phyloP scores from a whole-genome alignment of 495 filamentous ascomycete genomes.

The Aspergillus bridgeri region DNA sequence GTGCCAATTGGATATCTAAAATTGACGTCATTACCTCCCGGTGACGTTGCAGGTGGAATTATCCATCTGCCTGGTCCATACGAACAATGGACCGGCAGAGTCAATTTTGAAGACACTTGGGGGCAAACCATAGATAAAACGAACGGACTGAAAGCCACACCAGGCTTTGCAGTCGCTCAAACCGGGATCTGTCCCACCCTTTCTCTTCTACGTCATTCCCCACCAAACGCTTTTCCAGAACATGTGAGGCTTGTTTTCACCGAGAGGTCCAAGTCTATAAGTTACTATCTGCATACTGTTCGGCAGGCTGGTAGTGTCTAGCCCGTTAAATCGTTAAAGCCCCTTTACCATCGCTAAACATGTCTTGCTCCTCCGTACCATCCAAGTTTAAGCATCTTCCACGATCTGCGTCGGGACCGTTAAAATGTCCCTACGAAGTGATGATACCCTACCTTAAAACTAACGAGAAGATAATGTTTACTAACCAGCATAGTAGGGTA shows the following conservation, averaged over 20 bases:
- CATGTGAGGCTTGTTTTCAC: background rate
- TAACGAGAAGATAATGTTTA: background rate
- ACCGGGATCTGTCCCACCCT: background rate
- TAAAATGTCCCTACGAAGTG: constrained; percentile 35
- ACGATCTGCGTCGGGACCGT: constrained; percentile 58
- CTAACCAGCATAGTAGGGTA: constrained; percentile 42
- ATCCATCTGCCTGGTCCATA: too few species aligned
- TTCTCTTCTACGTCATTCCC: background rate
- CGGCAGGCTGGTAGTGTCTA: too few species aligned
- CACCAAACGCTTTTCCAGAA: background rate
- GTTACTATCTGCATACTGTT: background rate
- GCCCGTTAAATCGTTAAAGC: background rate
- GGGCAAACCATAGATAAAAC: background rate
- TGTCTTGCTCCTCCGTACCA: background rate
- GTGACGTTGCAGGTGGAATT: background rate
- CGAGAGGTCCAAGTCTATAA: background rate
- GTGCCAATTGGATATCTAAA: background rate
- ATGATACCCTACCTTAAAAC: background rate
- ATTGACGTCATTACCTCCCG: background rate
- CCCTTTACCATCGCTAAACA: background rate
- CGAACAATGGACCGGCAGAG: too few species aligned
- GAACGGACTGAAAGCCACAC: background rate
- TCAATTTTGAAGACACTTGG: too few species aligned
- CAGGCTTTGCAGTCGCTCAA: background rate
- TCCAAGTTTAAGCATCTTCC: constrained; percentile 53